Evolutionary conservation across 129 eudicot species (phyloP), one percentile per base, ranked within the genome.

Genomic region (Tagetes erecta): DNA sequence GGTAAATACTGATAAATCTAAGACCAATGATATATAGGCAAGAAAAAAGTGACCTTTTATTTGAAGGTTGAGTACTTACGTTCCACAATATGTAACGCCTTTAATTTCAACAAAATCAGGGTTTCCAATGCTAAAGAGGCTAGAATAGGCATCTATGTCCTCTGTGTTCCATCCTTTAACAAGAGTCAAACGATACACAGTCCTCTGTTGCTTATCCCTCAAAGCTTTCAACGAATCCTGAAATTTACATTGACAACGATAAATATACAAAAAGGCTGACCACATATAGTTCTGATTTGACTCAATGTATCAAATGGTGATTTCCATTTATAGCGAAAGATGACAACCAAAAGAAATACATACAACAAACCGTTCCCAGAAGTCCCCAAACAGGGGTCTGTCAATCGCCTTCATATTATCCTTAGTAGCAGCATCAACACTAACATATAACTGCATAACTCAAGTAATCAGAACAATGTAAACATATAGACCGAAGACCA

Each of bases 81-180:
- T 80, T 84, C 99, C 99, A 87, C 99, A 95, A 74, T 95, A 95
- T 11, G 99, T 95, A 34, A 95, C 99, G 57, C 99, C 99, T 95
- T 95, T 91, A 40, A 95, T 95, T 83, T 95, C 99, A 76, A 95
- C 82, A 76, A 95, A 95, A 83, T 95, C 97, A 11, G 99, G 99
- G 80, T 80, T 83, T 38, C 97, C 99, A 66, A 91, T 67, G 57
- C 80, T 78, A 62, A 95, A 88, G 45, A 95, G 96, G 70, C 69
- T 77, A 57, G 80, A 91, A 91, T 95, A 91, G 35, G 96, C 97
- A 68, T 91, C 97, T 75, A 95, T 60, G 52, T 95, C 99, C 78
- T 95, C 99, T 8, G 87, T 77, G 79, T 95, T 95, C 99, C 99
- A 95, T 57, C 99, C 99, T 84, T 95, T 95, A 69, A 95, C 99